Percentiles rank a stretch among this genome's conserved stretches.
phyloP scores from a whole-genome alignment of 345 rosid species.

The Rhodomyrtus tomentosa region DNA sequence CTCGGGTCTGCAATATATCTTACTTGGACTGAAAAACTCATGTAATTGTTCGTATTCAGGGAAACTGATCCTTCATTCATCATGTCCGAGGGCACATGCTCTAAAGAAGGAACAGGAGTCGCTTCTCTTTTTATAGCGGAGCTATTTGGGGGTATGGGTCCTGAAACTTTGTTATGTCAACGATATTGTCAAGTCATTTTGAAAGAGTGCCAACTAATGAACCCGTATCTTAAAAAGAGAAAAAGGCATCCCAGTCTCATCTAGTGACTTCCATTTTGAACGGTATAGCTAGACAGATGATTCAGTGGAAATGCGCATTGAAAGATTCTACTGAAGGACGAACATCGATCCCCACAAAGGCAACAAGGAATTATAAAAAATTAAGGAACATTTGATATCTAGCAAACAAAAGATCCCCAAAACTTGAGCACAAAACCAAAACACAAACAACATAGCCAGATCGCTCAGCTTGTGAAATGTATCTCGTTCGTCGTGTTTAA shows the following conservation, averaged over 20 bases:
- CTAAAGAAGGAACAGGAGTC: not conserved
- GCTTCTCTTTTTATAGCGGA: not conserved
- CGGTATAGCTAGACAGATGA: not conserved
- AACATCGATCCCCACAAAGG: not conserved
- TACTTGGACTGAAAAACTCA: not conserved
- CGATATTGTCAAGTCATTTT: not conserved
- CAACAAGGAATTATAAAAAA: not conserved
- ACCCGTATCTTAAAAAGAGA: not conserved
- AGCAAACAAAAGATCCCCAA: not conserved
- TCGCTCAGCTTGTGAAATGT: not conserved
- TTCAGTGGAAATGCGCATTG: not conserved
- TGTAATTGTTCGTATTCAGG: not conserved
- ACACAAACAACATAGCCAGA: not conserved
- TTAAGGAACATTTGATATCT: not conserved
- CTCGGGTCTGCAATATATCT: not conserved
- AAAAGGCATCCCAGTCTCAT: not conserved
- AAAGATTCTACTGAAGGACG: not conserved
- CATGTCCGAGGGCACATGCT: not conserved
- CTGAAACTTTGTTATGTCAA: not conserved
- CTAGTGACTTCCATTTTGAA: not conserved
- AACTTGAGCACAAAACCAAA: not conserved
- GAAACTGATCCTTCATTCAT: not conserved
- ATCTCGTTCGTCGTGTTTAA: not conserved
- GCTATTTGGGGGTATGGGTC: not conserved
- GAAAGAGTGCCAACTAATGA: not conserved